A percentile compares a stretch with the other conserved stretches of the same genome.
These are phyloP conservation scores for Triangularia setosa DNA, from an alignment of 2,329 filamentous ascomycete genomes.

Conservation along the genomic window DNA sequence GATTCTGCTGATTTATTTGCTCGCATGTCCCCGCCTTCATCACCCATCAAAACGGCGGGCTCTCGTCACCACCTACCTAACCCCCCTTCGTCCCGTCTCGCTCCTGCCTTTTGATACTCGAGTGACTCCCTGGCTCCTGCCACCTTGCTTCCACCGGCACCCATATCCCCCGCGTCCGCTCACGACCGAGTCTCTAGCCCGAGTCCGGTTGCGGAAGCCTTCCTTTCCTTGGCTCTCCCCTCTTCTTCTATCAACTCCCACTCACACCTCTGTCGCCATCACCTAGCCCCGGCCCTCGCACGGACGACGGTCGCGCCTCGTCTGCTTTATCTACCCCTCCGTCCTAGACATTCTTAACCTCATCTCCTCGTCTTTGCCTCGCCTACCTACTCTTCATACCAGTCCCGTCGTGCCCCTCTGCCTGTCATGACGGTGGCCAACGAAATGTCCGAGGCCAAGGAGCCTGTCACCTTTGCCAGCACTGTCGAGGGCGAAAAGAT, in stretches of 20 bases:
- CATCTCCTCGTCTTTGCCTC: neutral
- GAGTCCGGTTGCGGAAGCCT: too few relatives aligned
- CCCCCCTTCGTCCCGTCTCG: neutral
- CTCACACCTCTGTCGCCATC: neutral
- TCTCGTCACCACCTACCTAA: neutral
- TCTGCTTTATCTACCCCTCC: neutral
- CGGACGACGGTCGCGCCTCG: neutral
- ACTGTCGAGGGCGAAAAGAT: constrained; percentile 8
- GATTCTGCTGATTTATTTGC: too few relatives aligned
- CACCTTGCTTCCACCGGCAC: neutral
- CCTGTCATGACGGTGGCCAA: constrained; percentile 7
- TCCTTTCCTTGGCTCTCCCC: too few relatives aligned
- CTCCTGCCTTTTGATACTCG: neutral
- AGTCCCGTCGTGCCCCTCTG: neutral
- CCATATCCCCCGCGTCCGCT: too few relatives aligned
- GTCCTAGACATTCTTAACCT: neutral
- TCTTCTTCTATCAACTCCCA: neutral
- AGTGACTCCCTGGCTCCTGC: neutral
- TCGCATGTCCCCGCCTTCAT: too few relatives aligned
- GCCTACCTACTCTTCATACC: neutral
- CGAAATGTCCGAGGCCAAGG: constrained; percentile 12
- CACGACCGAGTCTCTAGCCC: too few relatives aligned
- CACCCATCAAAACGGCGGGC: too few relatives aligned
- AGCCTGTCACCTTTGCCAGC: neutral
- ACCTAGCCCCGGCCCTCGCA: neutral